Evolutionary conservation across 169 alveolate species (phyloP).

Genomic region (Eimeria tenella): DNA sequence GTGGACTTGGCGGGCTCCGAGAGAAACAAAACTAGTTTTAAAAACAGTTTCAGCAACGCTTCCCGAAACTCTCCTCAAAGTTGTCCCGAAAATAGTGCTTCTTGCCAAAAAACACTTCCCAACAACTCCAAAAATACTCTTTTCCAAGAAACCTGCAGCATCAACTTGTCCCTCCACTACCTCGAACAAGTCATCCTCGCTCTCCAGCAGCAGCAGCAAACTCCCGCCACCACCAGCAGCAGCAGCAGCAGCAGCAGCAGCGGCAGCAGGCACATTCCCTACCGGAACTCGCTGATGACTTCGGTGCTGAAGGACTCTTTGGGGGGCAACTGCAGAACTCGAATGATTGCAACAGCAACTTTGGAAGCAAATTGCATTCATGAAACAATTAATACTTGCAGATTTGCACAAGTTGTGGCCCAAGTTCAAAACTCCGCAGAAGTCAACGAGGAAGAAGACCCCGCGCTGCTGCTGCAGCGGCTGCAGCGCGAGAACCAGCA

Average conservation of each 20-base stretch:
- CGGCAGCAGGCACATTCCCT: constrained; percentile 89
- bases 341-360: constrained; percentile 93
- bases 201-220: constrained; percentile 55
- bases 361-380: constrained; percentile 88
- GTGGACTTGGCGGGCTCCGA: constrained; percentile 98
- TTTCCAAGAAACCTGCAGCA: constrained; percentile 92
- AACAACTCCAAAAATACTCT: constrained; percentile 87
- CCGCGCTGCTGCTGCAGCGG: constrained; percentile 89
- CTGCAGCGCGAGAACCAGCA: constrained; percentile 91
- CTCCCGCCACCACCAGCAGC: not conserved
- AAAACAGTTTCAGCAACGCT: too few species aligned
- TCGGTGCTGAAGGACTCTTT: constrained; percentile 94
- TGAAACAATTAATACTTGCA: constrained; percentile 92
- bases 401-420: constrained; percentile 82
- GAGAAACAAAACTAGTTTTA: constrained; percentile 92
- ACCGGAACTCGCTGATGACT: constrained; percentile 96
- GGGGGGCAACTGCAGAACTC: constrained; percentile 96
- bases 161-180: constrained; percentile 92
- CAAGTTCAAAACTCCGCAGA: constrained; percentile 89
- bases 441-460: constrained; percentile 93
- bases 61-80: too few species aligned
- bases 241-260: constrained; percentile 48
- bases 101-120: constrained; percentile 61
- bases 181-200: constrained; percentile 88
- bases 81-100: too few species aligned